These are phyloP conservation scores for Colletotrichum liaoningense DNA, from an alignment of 2,329 filamentous ascomycete genomes.

Conservation along the genomic window DNA sequence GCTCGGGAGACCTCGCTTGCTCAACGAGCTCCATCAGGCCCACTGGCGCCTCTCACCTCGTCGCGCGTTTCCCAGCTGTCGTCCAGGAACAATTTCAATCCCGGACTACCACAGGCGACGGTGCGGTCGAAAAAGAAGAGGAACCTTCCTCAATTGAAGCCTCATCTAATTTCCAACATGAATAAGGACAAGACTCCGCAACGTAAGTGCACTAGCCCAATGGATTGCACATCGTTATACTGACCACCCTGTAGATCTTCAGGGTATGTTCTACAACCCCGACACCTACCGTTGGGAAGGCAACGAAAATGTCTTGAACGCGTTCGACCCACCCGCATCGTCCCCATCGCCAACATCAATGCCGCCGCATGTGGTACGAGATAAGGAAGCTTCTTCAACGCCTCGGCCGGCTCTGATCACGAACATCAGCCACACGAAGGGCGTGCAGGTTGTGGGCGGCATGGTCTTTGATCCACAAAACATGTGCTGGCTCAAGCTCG, in stretches of 20 bases:
- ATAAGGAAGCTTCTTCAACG: slow-evolving; percentile 66
- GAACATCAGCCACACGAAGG: slow-evolving; percentile 85
- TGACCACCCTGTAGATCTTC: slow-evolving; percentile 71
- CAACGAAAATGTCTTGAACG: slow-evolving; percentile 85
- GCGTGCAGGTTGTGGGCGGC: slow-evolving; percentile 93
- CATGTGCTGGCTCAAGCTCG: slow-evolving; percentile 96
- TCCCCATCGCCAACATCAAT: slow-evolving; percentile 64
- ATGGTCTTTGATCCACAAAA: slow-evolving; percentile 98
- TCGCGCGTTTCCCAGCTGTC: slow-evolving; percentile 66
- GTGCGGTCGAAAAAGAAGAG: slow-evolving; percentile 67
- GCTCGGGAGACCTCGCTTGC: slow-evolving; percentile 72
- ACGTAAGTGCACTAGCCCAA: slow-evolving; percentile 66
- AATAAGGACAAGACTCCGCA: slow-evolving; percentile 80
- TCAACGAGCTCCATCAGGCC: slow-evolving; percentile 67
- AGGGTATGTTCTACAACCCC: slow-evolving; percentile 97
- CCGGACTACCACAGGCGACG: slow-evolving; percentile 55
- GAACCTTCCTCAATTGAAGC: slow-evolving; percentile 74
- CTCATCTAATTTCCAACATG: slow-evolving; percentile 90
- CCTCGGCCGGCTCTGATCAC: slow-evolving; percentile 86
- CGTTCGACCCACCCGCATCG: slow-evolving; percentile 76
- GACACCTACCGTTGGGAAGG: slow-evolving; percentile 91
- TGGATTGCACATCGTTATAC: slow-evolving; percentile 25
- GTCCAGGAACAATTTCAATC: slow-evolving; percentile 58
- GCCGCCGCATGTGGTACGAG: slow-evolving; percentile 56
- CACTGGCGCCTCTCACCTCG: slow-evolving; percentile 65